phyloP scores from a whole-genome alignment of 2,329 filamentous ascomycete species.

The Ceratocystiopsis sp. region DNA sequence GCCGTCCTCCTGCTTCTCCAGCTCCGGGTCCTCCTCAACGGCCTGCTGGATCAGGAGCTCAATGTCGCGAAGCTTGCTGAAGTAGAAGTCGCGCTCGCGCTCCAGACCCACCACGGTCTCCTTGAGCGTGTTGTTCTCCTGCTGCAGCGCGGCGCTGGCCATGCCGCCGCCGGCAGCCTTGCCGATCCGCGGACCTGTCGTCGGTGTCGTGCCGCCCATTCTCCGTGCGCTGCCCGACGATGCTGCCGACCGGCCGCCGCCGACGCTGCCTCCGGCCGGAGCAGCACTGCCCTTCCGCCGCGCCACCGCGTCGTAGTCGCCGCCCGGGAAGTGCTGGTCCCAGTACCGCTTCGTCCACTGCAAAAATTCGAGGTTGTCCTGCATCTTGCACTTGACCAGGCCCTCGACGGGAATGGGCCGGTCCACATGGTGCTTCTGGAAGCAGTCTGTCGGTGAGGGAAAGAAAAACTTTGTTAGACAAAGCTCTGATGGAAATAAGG shows the following conservation, averaged over 20 bases:
- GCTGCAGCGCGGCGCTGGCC: constrained; percentile 54
- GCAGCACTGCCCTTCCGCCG: constrained; percentile 56
- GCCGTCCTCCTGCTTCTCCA: constrained; percentile 86
- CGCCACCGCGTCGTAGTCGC: constrained; percentile 82
- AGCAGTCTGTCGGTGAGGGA: constrained; percentile 42
- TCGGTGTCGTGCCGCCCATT: constrained; percentile 40
- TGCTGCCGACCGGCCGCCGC: constrained; percentile 30
- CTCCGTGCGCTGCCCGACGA: constrained; percentile 31
- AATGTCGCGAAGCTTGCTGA: constrained; percentile 94
- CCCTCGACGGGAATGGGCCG: constrained; percentile 76
- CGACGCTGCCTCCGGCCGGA: constrained; percentile 25
- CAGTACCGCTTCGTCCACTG: constrained; percentile 95
- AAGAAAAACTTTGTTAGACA: background rate
- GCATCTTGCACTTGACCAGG: constrained; percentile 98
- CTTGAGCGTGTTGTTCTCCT: constrained; percentile 79
- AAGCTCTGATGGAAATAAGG: background rate
- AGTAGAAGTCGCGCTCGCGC: constrained; percentile 96
- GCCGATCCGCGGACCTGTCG: constrained; percentile 31
- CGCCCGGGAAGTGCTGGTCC: constrained; percentile 95
- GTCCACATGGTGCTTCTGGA: constrained; percentile 74
- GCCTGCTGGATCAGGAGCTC: constrained; percentile 87
- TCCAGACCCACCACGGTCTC: constrained; percentile 91
- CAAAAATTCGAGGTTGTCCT: constrained; percentile 97
- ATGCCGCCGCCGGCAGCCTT: constrained; percentile 27
- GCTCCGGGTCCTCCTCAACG: constrained; percentile 77